Percentiles rank a stretch among this genome's conserved stretches.
Evolutionary conservation across 2,329 filamentous ascomycete species (phyloP).

Genomic region (Didymella pomorum): DNA sequence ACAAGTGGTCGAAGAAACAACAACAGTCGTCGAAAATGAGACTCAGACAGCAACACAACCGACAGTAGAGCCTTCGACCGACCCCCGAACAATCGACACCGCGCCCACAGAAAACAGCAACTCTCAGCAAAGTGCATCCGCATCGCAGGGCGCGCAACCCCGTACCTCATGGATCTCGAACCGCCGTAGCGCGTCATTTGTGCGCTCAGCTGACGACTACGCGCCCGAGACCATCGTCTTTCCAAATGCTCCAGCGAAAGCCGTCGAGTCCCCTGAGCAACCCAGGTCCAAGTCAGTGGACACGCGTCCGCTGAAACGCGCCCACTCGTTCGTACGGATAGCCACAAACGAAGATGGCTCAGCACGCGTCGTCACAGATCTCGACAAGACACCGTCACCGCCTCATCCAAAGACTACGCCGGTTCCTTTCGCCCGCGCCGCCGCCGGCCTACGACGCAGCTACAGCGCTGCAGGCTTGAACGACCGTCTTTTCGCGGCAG

Average conservation of each 20-base stretch:
- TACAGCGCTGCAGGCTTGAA: slow-evolving; percentile 67
- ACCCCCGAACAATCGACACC: slow-evolving; percentile 35
- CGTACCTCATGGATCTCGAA: slow-evolving; percentile 56
- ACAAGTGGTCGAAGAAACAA: slow-evolving; percentile 19
- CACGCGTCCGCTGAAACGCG: slow-evolving; percentile 51
- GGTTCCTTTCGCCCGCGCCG: slow-evolving; percentile 46
- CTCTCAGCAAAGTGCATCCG: slow-evolving; percentile 43
- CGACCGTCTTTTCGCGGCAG: slow-evolving; percentile 43
- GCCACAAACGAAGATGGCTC: slow-evolving; percentile 89
- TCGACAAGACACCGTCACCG: slow-evolving; percentile 74
- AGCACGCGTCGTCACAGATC: slow-evolving; percentile 79
- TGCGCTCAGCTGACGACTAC: slow-evolving; percentile 46
- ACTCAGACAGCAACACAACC: slow-evolving; percentile 31
- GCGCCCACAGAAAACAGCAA: slow-evolving; percentile 38
- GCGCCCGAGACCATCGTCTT: slow-evolving; percentile 43
- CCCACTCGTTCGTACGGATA: slow-evolving; percentile 70
- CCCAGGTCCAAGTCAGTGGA: slow-evolving; percentile 53
- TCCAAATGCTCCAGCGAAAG: slow-evolving; percentile 33
- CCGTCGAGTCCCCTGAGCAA: slow-evolving; percentile 53
- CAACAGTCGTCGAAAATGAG: slow-evolving; percentile 22
- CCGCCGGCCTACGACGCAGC: slow-evolving; percentile 71
- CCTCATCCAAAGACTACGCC: slow-evolving; percentile 62
- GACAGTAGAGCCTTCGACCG: slow-evolving; percentile 32
- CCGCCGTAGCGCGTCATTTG: slow-evolving; percentile 54
- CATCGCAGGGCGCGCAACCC: slow-evolving; percentile 44